Conservation (phyloP, 1,284 basidiomycete species). For the Leccinum fallax region DNA sequence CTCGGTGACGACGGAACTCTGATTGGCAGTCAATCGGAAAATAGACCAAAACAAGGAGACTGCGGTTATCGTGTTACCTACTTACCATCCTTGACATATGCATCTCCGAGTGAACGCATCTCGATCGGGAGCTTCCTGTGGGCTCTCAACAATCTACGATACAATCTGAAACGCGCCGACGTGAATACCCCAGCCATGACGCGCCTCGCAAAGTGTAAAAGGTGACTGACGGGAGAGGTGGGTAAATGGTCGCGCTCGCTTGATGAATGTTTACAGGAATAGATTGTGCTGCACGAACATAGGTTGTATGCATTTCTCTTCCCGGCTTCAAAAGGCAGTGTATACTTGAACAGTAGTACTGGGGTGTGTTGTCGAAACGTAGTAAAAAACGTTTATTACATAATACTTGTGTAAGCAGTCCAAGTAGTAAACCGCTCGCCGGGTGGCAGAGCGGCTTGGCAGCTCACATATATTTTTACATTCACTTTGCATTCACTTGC, state of each 20-base stretch:
- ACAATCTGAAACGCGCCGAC: slow-evolving; percentile 55
- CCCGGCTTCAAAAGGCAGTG: background rate
- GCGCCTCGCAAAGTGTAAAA: background rate
- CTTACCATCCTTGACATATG: slow-evolving; percentile 82
- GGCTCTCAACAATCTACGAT: slow-evolving; percentile 77
- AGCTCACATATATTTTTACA: background rate
- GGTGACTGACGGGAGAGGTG: slow-evolving; percentile 73
- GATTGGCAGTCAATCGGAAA: background rate
- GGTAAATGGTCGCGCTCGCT: slow-evolving; percentile 73
- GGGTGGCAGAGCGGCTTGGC: no score
- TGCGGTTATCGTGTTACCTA: slow-evolving; percentile 14
- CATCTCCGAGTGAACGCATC: slow-evolving; percentile 86
- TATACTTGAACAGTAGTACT: background rate
- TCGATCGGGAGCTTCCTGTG: slow-evolving; percentile 77
- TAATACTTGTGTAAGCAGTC: background rate
- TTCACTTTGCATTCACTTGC: background rate
- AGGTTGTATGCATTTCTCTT: slow-evolving; percentile 22
- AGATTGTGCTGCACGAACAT: slow-evolving; percentile 62
- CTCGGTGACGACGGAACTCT: slow-evolving; percentile 85
- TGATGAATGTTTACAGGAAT: slow-evolving; percentile 66
- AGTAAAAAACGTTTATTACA: no score
- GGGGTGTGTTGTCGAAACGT: background rate
- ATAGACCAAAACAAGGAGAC: background rate
- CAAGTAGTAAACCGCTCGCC: no score
- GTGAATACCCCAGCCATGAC: slow-evolving; percentile 3